Base-by-base conservation (phyloP, 2,329 filamentous ascomycete genomes). In the Cladosporium colombiae region DNA sequence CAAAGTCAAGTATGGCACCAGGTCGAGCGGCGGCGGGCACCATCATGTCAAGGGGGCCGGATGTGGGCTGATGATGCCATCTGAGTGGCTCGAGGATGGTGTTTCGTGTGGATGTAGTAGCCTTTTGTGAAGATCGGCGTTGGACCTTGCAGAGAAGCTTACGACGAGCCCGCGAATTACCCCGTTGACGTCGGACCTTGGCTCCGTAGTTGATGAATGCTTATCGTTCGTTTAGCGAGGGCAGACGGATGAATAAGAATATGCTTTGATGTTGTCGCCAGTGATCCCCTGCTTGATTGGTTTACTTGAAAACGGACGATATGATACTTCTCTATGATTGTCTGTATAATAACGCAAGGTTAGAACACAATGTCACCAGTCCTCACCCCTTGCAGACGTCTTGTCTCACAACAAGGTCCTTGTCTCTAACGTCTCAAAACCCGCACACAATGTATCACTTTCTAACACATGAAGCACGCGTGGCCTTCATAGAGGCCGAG, bases 121-220 rank as follows among this genome's bases (percentile, higher is more conserved):
- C n/a, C 31, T 52, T 53, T 35, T n/a, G 52, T 55, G 52, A 55
- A 27, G 59, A 62, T 62, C 59, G 23, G 59, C 59, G 52, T 31
- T 55, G 52, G 52, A 33, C 52, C 52, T 55, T 55, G 52, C 52
- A 55, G 52, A 55, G 49, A 55, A 44, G 60, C 49, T 63, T 63
- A 63, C 60, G 60, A 63, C 60, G 50, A 35, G n/a, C n/a, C 37
- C 40, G 40, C n/a, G n/a, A 16, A 46, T 21, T 21, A 8, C 40
- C 40, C 10, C 18, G 14, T 53, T 23, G 23, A 8, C n/a, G 5
- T 46, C 40, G 40, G 10, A 53, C 23, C 25, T 53, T 29, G 14
- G 23, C 27, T 27, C 27, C 49, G 23, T 16, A 53, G 49, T 53
- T 53, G 49, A 16, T 53, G 29, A 29, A 53, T 27, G 49, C 49